phyloP scores from a whole-genome alignment of 2,329 filamentous ascomycete species.

The Clonostachys rhizophaga region DNA sequence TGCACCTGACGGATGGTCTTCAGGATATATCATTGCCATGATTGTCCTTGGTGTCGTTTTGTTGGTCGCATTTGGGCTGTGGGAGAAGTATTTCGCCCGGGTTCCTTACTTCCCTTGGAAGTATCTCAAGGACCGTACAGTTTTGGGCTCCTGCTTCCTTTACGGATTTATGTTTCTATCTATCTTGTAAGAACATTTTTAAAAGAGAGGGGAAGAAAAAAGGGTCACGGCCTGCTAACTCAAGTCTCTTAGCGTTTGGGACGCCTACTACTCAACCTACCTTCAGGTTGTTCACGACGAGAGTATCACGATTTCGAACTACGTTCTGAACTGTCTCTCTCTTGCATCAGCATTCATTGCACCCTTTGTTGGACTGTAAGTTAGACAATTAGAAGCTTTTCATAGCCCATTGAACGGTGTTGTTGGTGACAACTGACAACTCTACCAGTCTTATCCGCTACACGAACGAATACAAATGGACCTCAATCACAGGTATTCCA shows the following conservation, averaged over 20 bases:
- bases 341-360: slow-evolving; percentile 39
- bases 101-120: slow-evolving; percentile 49
- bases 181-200: slow-evolving; percentile 25
- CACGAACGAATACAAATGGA: slow-evolving; percentile 35
- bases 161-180: slow-evolving; percentile 27
- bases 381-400: neutral
- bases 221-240: slow-evolving; percentile 27
- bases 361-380: slow-evolving; percentile 38
- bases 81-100: slow-evolving; percentile 49
- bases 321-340: slow-evolving; percentile 38
- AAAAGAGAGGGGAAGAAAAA: slow-evolving; percentile 21
- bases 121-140: slow-evolving; percentile 39
- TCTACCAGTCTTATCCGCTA: slow-evolving; percentile 28
- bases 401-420: neutral
- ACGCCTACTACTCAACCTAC: slow-evolving; percentile 46
- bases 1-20: slow-evolving; percentile 25
- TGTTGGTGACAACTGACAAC: neutral
- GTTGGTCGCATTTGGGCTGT: slow-evolving; percentile 40
- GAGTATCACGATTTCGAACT: slow-evolving; percentile 29
- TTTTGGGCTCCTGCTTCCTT: slow-evolving; percentile 34
- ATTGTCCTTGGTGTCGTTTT: slow-evolving; percentile 40
- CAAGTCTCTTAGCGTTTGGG: slow-evolving; percentile 22
- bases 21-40: slow-evolving; percentile 32
- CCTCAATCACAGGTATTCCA: slow-evolving; percentile 25
- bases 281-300: slow-evolving; percentile 38